These are phyloP conservation scores for Aureobasidium mangrovei DNA, from an alignment of 2,329 filamentous ascomycete species.

Conservation along the genomic window DNA sequence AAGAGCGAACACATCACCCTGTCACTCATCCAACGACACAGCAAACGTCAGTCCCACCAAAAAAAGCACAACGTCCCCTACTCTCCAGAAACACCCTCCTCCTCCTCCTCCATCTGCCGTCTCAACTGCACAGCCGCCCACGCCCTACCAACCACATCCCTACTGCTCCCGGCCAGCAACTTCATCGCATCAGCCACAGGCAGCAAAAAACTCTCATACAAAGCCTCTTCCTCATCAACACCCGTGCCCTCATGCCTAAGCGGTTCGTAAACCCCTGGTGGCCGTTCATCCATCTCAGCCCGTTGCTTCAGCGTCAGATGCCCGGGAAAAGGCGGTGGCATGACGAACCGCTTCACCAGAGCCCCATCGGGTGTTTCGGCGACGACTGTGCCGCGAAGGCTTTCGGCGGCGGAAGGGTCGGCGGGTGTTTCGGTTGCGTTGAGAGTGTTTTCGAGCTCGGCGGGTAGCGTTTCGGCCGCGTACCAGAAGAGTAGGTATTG, in stretches of 20 bases:
- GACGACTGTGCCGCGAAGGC: conserved; percentile 11
- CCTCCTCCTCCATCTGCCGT: conserved; percentile 24
- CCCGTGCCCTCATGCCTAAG: conserved; percentile 39
- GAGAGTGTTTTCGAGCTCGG: conserved; percentile 20
- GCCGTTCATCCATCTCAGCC: conserved; percentile 32
- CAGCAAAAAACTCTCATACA: conserved; percentile 36
- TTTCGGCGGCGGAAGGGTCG: not conserved
- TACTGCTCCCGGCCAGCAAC: conserved; percentile 33
- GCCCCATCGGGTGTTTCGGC: conserved; percentile 17
- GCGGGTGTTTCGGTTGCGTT: not conserved
- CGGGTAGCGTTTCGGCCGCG: conserved; percentile 38
- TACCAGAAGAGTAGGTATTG: conserved; percentile 41
- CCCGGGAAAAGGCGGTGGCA: conserved; percentile 31
- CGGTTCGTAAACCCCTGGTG: conserved; percentile 36
- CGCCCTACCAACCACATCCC: conserved; percentile 38
- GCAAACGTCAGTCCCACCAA: too few species aligned
- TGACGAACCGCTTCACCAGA: conserved; percentile 23
- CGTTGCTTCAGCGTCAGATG: conserved; percentile 31
- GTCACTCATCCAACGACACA: too few species aligned
- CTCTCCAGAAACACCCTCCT: not conserved
- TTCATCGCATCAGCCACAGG: conserved; percentile 35
- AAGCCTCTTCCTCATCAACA: conserved; percentile 39
- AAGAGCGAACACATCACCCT: too few species aligned
- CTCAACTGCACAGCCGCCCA: conserved; percentile 37
- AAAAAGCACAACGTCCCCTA: not conserved